phyloP scores from a whole-genome alignment of 257 asterid genomes.

The Solanum appendiculatum region DNA sequence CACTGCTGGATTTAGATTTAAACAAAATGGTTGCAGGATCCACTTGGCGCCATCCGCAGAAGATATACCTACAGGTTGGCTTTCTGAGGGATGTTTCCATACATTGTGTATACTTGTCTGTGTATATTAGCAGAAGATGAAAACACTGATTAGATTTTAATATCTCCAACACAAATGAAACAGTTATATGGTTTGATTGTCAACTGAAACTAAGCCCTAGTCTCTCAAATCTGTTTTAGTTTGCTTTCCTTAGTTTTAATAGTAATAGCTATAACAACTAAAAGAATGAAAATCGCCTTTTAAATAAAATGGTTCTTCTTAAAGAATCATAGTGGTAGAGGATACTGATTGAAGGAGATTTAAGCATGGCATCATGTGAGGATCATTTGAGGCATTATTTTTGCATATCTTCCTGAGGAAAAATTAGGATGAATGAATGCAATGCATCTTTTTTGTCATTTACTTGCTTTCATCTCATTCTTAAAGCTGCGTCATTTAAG shows the following conservation, averaged over 20 bases:
- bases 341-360: background rate
- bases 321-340: background rate
- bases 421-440: background rate
- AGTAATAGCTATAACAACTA: background rate
- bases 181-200: background rate
- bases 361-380: background rate
- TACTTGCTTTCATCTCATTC: background rate
- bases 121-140: background rate
- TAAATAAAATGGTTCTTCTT: background rate
- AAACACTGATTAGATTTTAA: background rate
- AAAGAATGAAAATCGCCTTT: background rate
- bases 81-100: background rate
- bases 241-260: background rate
- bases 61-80: slow-evolving; percentile 81
- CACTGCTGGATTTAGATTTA: slow-evolving; percentile 72
- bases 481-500: background rate
- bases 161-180: background rate
- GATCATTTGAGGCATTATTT: background rate
- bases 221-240: background rate
- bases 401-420: background rate
- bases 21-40: slow-evolving; percentile 73
- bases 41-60: slow-evolving; percentile 74
- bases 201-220: background rate
- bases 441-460: background rate
- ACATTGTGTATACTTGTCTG: background rate